phyloP scores from a whole-genome alignment of 1,284 basidiomycete genomes.

The Leccinum fallax region DNA sequence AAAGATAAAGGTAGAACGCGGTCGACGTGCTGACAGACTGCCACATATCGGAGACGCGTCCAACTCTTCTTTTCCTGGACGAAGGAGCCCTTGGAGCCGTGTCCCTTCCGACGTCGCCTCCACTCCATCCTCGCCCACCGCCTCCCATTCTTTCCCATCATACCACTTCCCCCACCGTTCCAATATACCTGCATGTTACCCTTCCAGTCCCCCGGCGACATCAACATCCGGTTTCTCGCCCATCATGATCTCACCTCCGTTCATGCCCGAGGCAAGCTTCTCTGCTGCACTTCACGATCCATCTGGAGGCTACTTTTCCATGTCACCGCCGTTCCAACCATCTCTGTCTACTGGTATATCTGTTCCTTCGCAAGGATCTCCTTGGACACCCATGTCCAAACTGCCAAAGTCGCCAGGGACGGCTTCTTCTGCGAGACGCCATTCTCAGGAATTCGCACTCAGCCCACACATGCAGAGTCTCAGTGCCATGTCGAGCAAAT shows the following conservation, averaged over 20 bases:
- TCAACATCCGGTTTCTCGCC: not conserved
- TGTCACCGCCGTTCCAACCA: slow-evolving; percentile 17
- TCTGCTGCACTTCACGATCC: slow-evolving; percentile 14
- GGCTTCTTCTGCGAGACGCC: slow-evolving; percentile 12
- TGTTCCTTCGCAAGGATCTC: slow-evolving; percentile 19
- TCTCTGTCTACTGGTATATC: slow-evolving; percentile 13
- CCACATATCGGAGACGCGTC: slow-evolving; percentile 20
- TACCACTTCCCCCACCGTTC: slow-evolving; percentile 26
- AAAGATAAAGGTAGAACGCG: slow-evolving; percentile 30
- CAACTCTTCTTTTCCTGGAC: slow-evolving; percentile 21
- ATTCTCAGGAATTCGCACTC: slow-evolving; percentile 28
- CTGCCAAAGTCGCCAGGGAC: slow-evolving; percentile 10
- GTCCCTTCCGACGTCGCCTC: slow-evolving; percentile 27
- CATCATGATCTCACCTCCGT: slow-evolving; percentile 10
- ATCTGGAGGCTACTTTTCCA: slow-evolving; percentile 19
- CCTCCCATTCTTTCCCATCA: slow-evolving; percentile 24
- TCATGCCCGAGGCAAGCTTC: slow-evolving; percentile 21
- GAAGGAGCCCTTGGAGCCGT: slow-evolving; percentile 27
- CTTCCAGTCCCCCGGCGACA: slow-evolving; percentile 15
- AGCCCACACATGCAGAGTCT: slow-evolving; percentile 23
- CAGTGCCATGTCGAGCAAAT: slow-evolving; percentile 30
- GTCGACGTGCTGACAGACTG: slow-evolving; percentile 25
- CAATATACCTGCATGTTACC: slow-evolving; percentile 24
- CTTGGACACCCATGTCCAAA: slow-evolving; percentile 17
- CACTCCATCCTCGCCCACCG: slow-evolving; percentile 29